These are phyloP conservation scores for Helotiales sp. DNA, from an alignment of 2,329 filamentous ascomycete species.

Conservation along the genomic window DNA sequence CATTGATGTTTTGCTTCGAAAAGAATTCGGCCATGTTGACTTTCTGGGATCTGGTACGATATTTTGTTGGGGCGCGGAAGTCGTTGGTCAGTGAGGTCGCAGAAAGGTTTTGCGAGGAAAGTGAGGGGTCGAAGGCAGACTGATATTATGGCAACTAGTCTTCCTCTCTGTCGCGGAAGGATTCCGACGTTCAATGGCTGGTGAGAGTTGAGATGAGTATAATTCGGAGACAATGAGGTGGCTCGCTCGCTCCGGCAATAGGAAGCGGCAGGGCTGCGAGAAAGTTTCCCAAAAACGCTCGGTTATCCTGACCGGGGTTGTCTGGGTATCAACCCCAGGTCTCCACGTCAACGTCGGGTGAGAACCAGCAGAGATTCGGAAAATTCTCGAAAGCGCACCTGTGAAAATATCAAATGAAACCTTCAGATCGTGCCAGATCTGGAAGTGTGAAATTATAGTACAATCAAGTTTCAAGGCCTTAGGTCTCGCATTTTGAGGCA, in stretches of 20 bases:
- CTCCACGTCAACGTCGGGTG: not conserved
- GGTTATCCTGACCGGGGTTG: conserved; percentile 8
- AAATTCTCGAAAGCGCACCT: too few species aligned
- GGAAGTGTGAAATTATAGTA: too few species aligned
- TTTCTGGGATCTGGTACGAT: conserved; percentile 26
- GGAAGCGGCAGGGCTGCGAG: not conserved
- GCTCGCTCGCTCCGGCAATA: not conserved
- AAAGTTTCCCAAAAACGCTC: conserved; percentile 20
- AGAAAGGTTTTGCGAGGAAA: not conserved
- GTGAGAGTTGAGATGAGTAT: conserved; percentile 4
- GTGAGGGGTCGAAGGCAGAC: not conserved
- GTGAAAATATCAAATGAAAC: too few species aligned
- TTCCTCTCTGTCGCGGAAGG: not conserved
- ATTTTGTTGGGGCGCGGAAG: conserved; percentile 17
- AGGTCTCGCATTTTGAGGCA: too few species aligned
- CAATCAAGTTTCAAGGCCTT: too few species aligned
- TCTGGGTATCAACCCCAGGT: conserved; percentile 5
- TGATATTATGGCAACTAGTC: not conserved
- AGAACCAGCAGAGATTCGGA: not conserved
- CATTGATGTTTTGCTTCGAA: conserved; percentile 72
- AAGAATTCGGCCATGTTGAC: conserved; percentile 28
- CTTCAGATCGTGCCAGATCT: too few species aligned
- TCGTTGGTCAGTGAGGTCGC: not conserved
- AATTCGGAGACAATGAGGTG: conserved; percentile 12
- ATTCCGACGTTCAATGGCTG: conserved; percentile 12